Evolutionary conservation across 371 early-diverging fungal genomes (phyloP).

Genomic region (Lichtheimia ornata): DNA sequence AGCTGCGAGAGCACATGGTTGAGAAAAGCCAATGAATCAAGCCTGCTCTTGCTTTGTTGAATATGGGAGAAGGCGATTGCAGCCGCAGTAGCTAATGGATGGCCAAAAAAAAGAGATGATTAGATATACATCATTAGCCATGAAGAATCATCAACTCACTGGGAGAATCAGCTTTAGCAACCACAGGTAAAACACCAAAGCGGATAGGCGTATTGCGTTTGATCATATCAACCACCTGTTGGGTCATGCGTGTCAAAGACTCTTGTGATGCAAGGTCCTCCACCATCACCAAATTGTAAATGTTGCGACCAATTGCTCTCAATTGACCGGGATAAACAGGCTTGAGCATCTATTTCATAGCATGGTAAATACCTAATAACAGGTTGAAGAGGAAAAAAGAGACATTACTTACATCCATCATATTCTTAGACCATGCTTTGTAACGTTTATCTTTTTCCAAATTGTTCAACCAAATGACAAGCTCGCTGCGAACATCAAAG

Average conservation of each 20-base stretch:
- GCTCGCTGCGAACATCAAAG: constrained; percentile 80
- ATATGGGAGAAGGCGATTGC: constrained; percentile 51
- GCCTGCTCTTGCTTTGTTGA: constrained; percentile 29
- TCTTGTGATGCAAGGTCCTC: constrained; percentile 62
- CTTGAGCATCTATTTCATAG: constrained; percentile 38
- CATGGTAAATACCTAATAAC: neutral
- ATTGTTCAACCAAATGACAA: constrained; percentile 88
- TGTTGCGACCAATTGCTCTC: constrained; percentile 71
- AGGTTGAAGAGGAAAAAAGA: neutral
- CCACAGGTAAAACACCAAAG: constrained; percentile 77
- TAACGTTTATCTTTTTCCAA: constrained; percentile 83
- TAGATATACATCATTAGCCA: neutral
- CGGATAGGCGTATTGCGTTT: constrained; percentile 76
- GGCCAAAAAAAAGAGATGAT: neutral
- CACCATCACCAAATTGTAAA: constrained; percentile 68
- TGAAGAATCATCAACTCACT: constrained; percentile 18
- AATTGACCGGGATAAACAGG: constrained; percentile 72
- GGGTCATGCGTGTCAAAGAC: constrained; percentile 49
- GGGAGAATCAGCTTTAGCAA: constrained; percentile 32
- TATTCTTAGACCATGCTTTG: constrained; percentile 59
- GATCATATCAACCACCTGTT: constrained; percentile 61
- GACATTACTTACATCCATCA: constrained; percentile 46
- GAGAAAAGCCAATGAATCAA: constrained; percentile 36
- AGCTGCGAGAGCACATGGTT: neutral
- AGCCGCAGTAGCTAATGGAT: constrained; percentile 36